phyloP scores from a whole-genome alignment of 805 yeast genomes.

The Metschnikowia orientalis region DNA sequence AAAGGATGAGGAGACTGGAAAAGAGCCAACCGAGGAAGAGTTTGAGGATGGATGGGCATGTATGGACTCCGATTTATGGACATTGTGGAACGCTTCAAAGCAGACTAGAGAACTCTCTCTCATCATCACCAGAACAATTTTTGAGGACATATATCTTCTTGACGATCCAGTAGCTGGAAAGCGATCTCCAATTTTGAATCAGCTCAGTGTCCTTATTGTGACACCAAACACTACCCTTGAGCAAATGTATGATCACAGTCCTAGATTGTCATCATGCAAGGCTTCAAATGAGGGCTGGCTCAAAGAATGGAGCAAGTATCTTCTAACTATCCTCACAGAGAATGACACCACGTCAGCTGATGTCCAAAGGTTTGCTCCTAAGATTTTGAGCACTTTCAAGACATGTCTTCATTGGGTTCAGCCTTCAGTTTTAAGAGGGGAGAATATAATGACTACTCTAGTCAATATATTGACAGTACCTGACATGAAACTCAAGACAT shows the following conservation, averaged over 20 bases:
- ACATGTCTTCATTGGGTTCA: slow-evolving; percentile 90
- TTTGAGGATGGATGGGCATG: slow-evolving; percentile 70
- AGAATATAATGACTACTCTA: slow-evolving; percentile 62
- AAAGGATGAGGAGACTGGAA: slow-evolving; percentile 22
- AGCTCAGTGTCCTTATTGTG: slow-evolving; percentile 78
- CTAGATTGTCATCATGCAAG: slow-evolving; percentile 59
- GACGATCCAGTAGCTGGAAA: slow-evolving; percentile 89
- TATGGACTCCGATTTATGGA: slow-evolving; percentile 76
- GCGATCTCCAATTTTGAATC: slow-evolving; percentile 70
- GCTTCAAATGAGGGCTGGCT: slow-evolving; percentile 85
- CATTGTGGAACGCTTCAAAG: slow-evolving; percentile 64
- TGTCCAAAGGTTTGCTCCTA: slow-evolving; percentile 50
- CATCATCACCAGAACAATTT: slow-evolving; percentile 75
- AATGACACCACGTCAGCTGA: slow-evolving; percentile 25
- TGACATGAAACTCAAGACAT: slow-evolving; percentile 65
- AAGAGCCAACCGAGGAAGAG: slow-evolving; percentile 37
- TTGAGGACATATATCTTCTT: slow-evolving; percentile 87
- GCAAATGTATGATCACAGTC: slow-evolving; percentile 60
- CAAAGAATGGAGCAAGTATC: slow-evolving; percentile 53
- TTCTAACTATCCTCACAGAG: slow-evolving; percentile 30
- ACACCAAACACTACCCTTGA: slow-evolving; percentile 66
- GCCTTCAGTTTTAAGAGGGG: slow-evolving; percentile 64
- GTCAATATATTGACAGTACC: slow-evolving; percentile 54
- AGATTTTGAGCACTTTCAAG: slow-evolving; percentile 76
- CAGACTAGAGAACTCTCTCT: slow-evolving; percentile 72